Conservation (phyloP, 225 moss, liverwort and hornwort species). For the Thuidium tamariscinum region DNA sequence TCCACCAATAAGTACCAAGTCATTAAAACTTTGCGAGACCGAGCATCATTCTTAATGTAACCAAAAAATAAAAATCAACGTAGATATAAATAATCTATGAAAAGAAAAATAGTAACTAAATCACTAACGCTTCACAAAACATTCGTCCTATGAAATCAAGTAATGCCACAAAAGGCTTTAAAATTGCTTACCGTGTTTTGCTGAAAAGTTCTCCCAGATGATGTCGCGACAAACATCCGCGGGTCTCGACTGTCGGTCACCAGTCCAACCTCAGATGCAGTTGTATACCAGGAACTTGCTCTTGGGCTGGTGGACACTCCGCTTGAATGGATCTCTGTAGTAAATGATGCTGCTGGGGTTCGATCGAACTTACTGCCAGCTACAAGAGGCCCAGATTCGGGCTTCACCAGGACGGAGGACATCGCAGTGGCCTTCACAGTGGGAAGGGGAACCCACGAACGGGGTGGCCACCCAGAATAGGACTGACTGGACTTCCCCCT, state of each 20-base stretch:
- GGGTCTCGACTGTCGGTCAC: not conserved
- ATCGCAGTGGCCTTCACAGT: conserved; percentile 33
- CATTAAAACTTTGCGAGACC: not conserved
- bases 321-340: not conserved
- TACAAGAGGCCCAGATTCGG: not conserved
- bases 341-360: not conserved
- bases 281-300: not conserved
- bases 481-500: conserved; percentile 7
- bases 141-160: not conserved
- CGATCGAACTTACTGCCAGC: not conserved
- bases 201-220: not conserved
- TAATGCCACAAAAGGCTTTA: not conserved
- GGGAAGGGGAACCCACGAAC: conserved; percentile 45
- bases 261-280: not conserved
- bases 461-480: conserved; percentile 55
- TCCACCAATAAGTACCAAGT: not conserved
- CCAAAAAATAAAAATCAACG: too few species aligned
- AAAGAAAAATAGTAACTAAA: not conserved
- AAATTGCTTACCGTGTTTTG: not conserved
- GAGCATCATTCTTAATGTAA: too few species aligned
- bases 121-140: not conserved
- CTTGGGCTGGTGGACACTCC: not conserved
- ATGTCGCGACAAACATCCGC: not conserved
- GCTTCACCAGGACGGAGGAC: conserved; percentile 23
- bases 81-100: too few species aligned